Evolutionary conservation across 345 rosid genomes (phyloP).

Genomic region (Heritiera littoralis): DNA sequence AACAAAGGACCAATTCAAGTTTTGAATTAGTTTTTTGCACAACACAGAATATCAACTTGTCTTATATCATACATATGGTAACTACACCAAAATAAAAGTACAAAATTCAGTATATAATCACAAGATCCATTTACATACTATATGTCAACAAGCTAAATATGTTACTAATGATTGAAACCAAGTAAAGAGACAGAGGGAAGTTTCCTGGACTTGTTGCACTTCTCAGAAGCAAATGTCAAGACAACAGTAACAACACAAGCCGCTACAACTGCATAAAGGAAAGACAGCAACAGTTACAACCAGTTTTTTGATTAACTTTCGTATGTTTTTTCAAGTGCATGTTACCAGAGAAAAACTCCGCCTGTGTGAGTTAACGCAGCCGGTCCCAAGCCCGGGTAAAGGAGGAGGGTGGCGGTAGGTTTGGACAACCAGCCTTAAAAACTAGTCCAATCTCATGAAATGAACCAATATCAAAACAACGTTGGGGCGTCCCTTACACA

Average conservation of each 20-base stretch:
- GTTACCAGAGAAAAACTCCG: neutral
- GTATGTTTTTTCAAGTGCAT: neutral
- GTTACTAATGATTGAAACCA: neutral
- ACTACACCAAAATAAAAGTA: no score
- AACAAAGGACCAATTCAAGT: no score
- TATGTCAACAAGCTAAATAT: no score
- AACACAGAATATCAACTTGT: no score
- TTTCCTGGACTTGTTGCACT: neutral
- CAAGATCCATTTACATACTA: neutral
- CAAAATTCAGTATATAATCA: neutral
- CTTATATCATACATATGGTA: neutral
- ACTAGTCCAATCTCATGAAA: no score
- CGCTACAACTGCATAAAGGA: constrained; percentile 13
- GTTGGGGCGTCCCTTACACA: no score
- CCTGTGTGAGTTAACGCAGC: no score
- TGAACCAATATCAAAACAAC: no score
- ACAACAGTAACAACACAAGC: constrained; percentile 15
- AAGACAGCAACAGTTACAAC: neutral
- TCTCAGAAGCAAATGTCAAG: constrained; percentile 17
- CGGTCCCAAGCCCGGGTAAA: no score
- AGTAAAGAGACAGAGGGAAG: neutral
- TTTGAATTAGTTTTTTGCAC: no score
- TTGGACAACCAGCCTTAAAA: no score
- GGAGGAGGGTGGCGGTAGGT: no score
- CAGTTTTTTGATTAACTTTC: neutral